Base-by-base conservation (phyloP, 305 asterid species). In the Rubia tinctorum region DNA sequence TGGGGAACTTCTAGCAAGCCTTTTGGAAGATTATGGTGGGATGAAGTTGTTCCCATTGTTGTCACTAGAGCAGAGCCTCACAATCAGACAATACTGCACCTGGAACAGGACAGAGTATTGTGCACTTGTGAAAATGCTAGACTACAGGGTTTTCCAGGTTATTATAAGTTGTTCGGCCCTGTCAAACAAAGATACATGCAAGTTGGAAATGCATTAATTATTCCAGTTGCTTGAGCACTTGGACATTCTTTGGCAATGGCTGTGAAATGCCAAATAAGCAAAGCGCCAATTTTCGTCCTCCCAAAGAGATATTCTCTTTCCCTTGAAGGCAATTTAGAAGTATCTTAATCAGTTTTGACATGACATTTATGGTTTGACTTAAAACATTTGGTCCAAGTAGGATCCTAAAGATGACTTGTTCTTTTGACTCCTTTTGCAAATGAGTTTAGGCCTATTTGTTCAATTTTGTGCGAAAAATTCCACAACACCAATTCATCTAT, bases 1-100 rank as follows among this genome's bases (percentile, higher is more conserved):
- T 20, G 56, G 8, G 88, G 88, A 49, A 68, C 77, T 27, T 84
- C 86, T 6, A 20, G 81, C 65, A 84, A 84, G 77, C 99, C 99
- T 7, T 94, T 94, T 84, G 91, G 92, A 5, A 90, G 99, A 7
- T 62, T 94, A 53, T 94, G 99, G 99, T 94, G 95, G 93, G 96
- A 95, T 20, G 90, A 90, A 69, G 92, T 89, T 7, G 96, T 95
- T 17, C 90, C 96, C 0, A 95, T 98, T 0, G 99, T 95, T 58
- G 88, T 89, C 15, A 87, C 95, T 5, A 72, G 86, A 22, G 86
- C 86, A 0, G 82, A 84, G 7, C 87, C 87, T 4, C 88, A 84
- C 49, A 84, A 84, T 44, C 86, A 84, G 80, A 85, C 76, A 60
- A 9, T 47, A 25, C 1, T 87, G 40, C 98, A 94, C 61, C 99